Evolutionary conservation across 2,329 filamentous ascomycete genomes (phyloP).

Genomic region (Xylariaceae sp.): DNA sequence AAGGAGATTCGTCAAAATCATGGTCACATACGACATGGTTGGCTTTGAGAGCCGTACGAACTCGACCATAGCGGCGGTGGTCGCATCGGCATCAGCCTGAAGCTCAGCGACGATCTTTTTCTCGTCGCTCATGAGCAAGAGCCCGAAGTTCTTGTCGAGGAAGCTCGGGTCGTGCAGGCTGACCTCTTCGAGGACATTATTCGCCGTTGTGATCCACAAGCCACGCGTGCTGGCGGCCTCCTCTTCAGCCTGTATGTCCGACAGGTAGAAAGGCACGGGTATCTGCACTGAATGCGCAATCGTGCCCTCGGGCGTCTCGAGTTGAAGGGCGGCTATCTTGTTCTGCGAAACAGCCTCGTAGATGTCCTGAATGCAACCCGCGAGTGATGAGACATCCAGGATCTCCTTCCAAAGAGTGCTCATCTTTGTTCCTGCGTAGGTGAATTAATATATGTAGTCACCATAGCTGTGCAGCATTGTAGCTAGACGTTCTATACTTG

Average conservation of each 20-base stretch:
- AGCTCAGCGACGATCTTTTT: conserved; percentile 68
- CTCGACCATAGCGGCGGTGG: conserved; percentile 72
- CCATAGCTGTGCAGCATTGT: neutral
- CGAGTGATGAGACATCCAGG: conserved; percentile 67
- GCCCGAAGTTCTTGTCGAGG: conserved; percentile 78
- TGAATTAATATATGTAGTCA: conserved; percentile 19
- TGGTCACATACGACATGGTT: conserved; percentile 51
- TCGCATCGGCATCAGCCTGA: conserved; percentile 68
- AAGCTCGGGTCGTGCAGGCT: conserved; percentile 60
- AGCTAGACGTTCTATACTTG: neutral
- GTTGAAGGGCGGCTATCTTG: conserved; percentile 76
- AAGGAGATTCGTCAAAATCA: neutral
- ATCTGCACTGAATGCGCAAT: conserved; percentile 61
- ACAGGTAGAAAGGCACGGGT: conserved; percentile 61
- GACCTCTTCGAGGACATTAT: conserved; percentile 66
- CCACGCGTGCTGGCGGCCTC: conserved; percentile 63
- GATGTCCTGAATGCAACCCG: conserved; percentile 74
- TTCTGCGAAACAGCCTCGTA: conserved; percentile 77
- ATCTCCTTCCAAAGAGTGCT: conserved; percentile 65
- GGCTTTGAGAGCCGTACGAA: conserved; percentile 72
- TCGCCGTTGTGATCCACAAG: conserved; percentile 82
- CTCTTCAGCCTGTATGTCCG: conserved; percentile 64
- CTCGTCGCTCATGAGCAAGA: conserved; percentile 80
- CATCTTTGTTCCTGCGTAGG: conserved; percentile 50
- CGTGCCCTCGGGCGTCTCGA: conserved; percentile 57